Conservation (phyloP, 257 asterid genomes). For the Jacaranda mimosifolia region DNA sequence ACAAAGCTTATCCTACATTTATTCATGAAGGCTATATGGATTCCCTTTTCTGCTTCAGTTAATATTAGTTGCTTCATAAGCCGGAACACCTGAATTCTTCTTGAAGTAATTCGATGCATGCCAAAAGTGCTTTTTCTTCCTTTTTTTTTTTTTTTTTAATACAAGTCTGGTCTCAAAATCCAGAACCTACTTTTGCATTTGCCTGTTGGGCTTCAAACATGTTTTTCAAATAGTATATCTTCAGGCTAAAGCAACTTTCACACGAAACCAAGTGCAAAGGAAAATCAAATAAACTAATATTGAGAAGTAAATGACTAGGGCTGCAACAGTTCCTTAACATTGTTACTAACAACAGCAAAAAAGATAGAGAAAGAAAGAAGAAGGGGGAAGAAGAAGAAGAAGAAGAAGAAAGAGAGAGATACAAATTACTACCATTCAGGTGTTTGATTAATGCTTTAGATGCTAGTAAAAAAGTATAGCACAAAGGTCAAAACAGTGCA, state of each 20-base stretch:
- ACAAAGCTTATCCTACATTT: background rate
- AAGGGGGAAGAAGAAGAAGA: no score
- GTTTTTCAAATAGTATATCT: background rate
- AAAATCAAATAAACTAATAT: background rate
- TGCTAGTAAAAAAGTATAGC: background rate
- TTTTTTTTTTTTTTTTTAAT: no score
- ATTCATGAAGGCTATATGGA: background rate
- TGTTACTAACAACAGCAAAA: background rate
- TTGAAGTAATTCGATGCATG: background rate
- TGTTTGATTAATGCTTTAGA: background rate
- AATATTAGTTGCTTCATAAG: background rate
- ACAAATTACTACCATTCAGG: background rate
- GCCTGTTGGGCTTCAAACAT: background rate
- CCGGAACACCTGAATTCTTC: background rate
- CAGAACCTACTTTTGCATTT: background rate
- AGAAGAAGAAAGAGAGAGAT: no score
- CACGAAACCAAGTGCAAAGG: background rate
- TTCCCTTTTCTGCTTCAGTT: background rate
- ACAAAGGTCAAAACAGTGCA: no score
- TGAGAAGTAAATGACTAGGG: background rate
- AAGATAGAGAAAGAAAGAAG: no score
- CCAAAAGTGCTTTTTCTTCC: background rate
- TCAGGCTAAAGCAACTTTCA: background rate
- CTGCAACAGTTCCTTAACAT: background rate
- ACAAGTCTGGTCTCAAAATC: constrained; percentile 1